phyloP scores from a whole-genome alignment of 2,329 filamentous ascomycete genomes.

The Fusarium subtropicale region DNA sequence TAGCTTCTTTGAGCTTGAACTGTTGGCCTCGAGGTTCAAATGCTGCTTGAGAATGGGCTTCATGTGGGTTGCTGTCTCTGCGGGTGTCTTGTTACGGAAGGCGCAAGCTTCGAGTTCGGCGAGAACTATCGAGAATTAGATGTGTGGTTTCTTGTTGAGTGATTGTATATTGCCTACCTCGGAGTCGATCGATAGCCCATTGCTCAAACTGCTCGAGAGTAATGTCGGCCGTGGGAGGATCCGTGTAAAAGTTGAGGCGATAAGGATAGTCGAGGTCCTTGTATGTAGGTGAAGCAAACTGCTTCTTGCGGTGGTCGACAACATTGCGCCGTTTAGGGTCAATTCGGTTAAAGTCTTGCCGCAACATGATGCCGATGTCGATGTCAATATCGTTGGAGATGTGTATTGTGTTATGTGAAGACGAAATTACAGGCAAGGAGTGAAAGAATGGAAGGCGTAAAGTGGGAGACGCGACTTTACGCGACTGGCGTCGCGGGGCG shows the following conservation, averaged over 20 bases:
- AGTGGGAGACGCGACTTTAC: constrained; percentile 52
- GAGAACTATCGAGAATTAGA: constrained; percentile 67
- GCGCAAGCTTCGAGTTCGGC: constrained; percentile 93
- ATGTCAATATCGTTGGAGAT: not conserved
- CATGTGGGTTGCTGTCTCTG: constrained; percentile 87
- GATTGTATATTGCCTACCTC: constrained; percentile 64
- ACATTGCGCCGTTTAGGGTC: constrained; percentile 80
- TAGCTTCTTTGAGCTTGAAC: constrained; percentile 69
- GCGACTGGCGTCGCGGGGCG: constrained; percentile 46
- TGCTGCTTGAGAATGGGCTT: constrained; percentile 88
- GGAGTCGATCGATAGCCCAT: constrained; percentile 94
- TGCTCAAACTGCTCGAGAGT: constrained; percentile 98
- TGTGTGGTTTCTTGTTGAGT: accelerated
- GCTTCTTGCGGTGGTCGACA: constrained; percentile 84
- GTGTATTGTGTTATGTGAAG: constrained; percentile 13
- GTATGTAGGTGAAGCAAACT: constrained; percentile 83
- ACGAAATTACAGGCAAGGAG: constrained; percentile 26
- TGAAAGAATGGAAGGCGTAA: constrained; percentile 25
- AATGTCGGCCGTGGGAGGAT: constrained; percentile 91
- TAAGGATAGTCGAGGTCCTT: constrained; percentile 83
- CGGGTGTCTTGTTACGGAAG: constrained; percentile 88
- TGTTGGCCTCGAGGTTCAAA: constrained; percentile 82
- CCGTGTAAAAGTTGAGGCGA: constrained; percentile 90
- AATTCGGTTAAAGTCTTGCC: constrained; percentile 64
- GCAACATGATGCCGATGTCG: constrained; percentile 56